Percentiles rank a stretch among this genome's conserved stretches.
Evolutionary conservation across 108 stramenopile species (phyloP).

Genomic region (Nannochloropsis salina): DNA sequence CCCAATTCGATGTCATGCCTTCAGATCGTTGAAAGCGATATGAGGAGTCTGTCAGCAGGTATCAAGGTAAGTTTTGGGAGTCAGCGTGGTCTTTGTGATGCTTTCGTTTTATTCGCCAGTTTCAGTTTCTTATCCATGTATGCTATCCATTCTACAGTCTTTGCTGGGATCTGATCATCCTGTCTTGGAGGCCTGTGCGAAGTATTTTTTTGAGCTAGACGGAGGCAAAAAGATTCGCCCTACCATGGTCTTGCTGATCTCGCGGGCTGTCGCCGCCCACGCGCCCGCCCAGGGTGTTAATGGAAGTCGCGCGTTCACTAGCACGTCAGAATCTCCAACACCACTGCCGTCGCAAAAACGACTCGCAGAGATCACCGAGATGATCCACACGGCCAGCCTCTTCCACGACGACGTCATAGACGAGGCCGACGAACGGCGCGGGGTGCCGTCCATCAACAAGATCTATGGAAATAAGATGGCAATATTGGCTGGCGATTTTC

Average conservation of each 20-base stretch:
- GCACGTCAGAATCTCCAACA: neutral
- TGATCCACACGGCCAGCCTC: slow-evolving; percentile 94
- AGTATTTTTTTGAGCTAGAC: slow-evolving; percentile 55
- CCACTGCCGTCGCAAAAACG: slow-evolving; percentile 65
- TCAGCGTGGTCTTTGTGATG: neutral
- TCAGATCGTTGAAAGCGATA: slow-evolving; percentile 32
- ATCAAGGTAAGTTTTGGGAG: neutral
- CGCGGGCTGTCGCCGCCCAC: slow-evolving; percentile 22
- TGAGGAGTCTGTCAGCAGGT: slow-evolving; percentile 24
- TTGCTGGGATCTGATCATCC: slow-evolving; percentile 53
- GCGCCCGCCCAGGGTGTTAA: neutral
- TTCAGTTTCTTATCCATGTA: neutral
- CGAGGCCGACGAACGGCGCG: slow-evolving; percentile 83
- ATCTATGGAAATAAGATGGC: slow-evolving; percentile 98
- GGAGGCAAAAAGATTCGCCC: slow-evolving; percentile 62
- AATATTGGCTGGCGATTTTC: slow-evolving; percentile 93
- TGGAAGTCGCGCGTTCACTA: neutral
- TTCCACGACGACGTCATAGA: slow-evolving; percentile 99
- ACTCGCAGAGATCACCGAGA: slow-evolving; percentile 94
- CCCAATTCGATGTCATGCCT: neutral
- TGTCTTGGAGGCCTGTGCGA: slow-evolving; percentile 47
- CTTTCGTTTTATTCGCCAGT: neutral
- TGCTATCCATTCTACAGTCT: neutral
- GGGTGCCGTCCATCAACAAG: slow-evolving; percentile 76
- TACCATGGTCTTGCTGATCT: slow-evolving; percentile 52